phyloP scores from a whole-genome alignment of 805 yeast genomes.

The Pichia californica region DNA sequence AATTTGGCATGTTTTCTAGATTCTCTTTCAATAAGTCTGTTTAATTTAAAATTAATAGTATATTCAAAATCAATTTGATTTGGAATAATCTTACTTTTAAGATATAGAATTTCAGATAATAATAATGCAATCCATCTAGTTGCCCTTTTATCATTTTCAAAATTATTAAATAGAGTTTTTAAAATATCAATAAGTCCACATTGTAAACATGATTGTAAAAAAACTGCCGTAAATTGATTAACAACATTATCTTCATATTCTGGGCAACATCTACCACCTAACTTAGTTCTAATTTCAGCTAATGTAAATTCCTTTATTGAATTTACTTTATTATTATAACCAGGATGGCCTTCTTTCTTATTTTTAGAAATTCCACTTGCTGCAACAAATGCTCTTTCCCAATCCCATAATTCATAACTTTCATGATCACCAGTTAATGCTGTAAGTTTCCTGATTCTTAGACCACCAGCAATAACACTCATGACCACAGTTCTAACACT shows the following conservation, averaged over 20 bases:
- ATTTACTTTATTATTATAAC: neutral
- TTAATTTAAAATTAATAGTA: slow-evolving; percentile 23
- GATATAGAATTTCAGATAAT: slow-evolving; percentile 51
- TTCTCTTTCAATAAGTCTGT: slow-evolving; percentile 25
- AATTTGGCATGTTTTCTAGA: slow-evolving; percentile 19
- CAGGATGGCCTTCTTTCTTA: slow-evolving; percentile 21
- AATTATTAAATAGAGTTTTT: slow-evolving; percentile 28
- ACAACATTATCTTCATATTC: slow-evolving; percentile 39
- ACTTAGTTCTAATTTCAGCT: slow-evolving; percentile 8
- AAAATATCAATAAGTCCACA: slow-evolving; percentile 49
- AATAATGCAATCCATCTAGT: slow-evolving; percentile 57
- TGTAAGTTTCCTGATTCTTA: slow-evolving; percentile 53
- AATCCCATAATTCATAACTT: slow-evolving; percentile 5
- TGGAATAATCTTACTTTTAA: slow-evolving; percentile 53
- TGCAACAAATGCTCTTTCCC: slow-evolving; percentile 9
- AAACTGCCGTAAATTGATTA: slow-evolving; percentile 61
- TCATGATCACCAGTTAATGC: slow-evolving; percentile 32
- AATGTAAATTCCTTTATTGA: neutral
- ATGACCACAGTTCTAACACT: slow-evolving; percentile 9
- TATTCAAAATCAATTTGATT: slow-evolving; percentile 29
- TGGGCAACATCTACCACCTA: slow-evolving; percentile 21
- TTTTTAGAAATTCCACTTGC: neutral
- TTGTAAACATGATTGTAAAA: slow-evolving; percentile 48
- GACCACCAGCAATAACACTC: slow-evolving; percentile 15
- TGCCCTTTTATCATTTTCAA: slow-evolving; percentile 35